phyloP scores from a whole-genome alignment of 495 filamentous ascomycete genomes.

The Beverwykella pulmonaria region DNA sequence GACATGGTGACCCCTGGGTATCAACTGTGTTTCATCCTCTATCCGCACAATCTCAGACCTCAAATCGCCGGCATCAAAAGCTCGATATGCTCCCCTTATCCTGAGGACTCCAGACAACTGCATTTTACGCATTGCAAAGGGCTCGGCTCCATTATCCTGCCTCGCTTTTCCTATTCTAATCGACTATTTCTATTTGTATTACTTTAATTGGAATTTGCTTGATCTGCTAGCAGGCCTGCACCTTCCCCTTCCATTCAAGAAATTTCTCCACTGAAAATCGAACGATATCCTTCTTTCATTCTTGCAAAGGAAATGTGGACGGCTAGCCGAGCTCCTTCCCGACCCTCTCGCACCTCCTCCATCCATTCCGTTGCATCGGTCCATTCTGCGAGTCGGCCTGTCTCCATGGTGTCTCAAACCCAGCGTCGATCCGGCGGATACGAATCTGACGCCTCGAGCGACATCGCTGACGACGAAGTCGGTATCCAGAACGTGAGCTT shows the following conservation, averaged over 20 bases:
- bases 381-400: slow-evolving; percentile 17
- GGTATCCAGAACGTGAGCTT: slow-evolving; percentile 9
- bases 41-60: slow-evolving; percentile 8
- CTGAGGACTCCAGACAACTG: slow-evolving; percentile 20
- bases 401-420: slow-evolving; percentile 25
- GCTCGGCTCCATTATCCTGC: slow-evolving; percentile 16
- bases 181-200: neutral
- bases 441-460: slow-evolving; percentile 28
- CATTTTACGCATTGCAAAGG: slow-evolving; percentile 10
- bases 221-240: neutral
- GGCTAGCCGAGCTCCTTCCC: slow-evolving; percentile 17
- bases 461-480: slow-evolving; percentile 26
- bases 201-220: slow-evolving; percentile 3
- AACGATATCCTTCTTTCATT: slow-evolving; percentile 6
- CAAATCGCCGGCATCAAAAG: slow-evolving; percentile 35
- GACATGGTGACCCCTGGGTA: slow-evolving; percentile 27
- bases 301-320: slow-evolving; percentile 35
- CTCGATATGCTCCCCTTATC: slow-evolving; percentile 21
- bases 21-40: slow-evolving; percentile 18
- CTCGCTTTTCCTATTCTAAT: slow-evolving; percentile 6
- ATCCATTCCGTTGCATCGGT: slow-evolving; percentile 26
- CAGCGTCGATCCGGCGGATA: slow-evolving; percentile 21
- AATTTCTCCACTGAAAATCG: neutral
- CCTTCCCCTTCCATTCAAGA: too few species aligned
- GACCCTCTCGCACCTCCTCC: slow-evolving; percentile 18